Conservation (phyloP, 331 rosid genomes). For the Saraca asoca region DNA sequence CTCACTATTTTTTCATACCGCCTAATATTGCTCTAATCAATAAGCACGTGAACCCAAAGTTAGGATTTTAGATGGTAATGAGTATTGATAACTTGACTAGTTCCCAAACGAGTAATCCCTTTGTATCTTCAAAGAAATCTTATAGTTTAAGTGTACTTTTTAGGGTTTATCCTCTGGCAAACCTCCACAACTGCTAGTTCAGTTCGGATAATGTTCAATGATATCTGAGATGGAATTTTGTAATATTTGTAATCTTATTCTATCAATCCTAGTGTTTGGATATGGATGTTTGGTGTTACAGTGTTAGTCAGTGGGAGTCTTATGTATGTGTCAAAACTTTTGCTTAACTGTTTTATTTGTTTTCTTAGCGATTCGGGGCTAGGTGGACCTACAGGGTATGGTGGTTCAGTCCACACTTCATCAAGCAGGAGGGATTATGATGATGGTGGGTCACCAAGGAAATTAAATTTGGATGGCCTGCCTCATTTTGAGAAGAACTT, state of each 20-base stretch:
- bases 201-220: slow-evolving; percentile 6
- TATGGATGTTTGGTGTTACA: background rate
- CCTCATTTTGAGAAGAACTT: slow-evolving; percentile 92
- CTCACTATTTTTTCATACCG: background rate
- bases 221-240: background rate
- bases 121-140: background rate
- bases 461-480: slow-evolving; percentile 85
- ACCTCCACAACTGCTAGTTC: background rate
- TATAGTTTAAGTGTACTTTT: slow-evolving; percentile 5
- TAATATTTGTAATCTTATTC: background rate
- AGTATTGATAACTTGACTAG: background rate
- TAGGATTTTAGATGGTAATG: background rate
- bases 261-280: background rate
- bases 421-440: slow-evolving; percentile 55
- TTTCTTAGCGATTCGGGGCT: slow-evolving; percentile 75
- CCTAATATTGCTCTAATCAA: background rate
- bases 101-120: background rate
- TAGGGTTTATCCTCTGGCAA: slow-evolving; percentile 23
- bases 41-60: background rate
- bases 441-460: slow-evolving; percentile 60
- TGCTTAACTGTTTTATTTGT: slow-evolving; percentile 33
- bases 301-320: background rate
- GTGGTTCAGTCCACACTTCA: slow-evolving; percentile 58
- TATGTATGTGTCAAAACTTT: background rate
- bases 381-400: slow-evolving; percentile 56